These are phyloP conservation scores for Bassia scoparia DNA, from an alignment of 148 eudicot species.

Conservation along the genomic window DNA sequence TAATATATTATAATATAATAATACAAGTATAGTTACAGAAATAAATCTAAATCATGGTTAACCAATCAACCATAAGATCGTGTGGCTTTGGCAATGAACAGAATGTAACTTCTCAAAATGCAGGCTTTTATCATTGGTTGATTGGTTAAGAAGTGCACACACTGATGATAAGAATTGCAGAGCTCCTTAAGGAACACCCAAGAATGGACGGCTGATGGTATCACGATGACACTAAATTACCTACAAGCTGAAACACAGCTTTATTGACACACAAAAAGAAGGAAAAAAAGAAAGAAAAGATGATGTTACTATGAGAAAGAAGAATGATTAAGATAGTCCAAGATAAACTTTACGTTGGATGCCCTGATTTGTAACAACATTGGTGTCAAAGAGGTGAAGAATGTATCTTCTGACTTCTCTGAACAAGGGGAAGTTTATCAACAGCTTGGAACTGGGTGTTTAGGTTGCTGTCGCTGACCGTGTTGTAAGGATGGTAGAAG, in stretches of 20 bases:
- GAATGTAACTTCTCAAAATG: neutral
- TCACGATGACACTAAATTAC: neutral
- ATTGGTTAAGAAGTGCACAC: neutral
- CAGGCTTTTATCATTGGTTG: constrained; percentile 4
- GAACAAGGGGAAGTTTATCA: constrained; percentile 17
- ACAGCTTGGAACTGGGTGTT: constrained; percentile 22
- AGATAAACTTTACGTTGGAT: constrained; percentile 26
- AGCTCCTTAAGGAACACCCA: neutral
- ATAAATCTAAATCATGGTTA: too few relatives aligned
- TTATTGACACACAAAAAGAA: neutral
- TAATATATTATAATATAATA: too few relatives aligned
- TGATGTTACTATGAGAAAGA: constrained; percentile 21
- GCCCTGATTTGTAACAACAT: constrained; percentile 28
- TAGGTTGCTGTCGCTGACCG: constrained; percentile 17
- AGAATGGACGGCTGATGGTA: neutral
- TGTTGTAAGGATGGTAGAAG: constrained; percentile 22
- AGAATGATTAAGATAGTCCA: too few relatives aligned
- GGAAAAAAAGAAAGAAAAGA: neutral
- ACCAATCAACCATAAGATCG: neutral
- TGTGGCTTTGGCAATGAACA: neutral
- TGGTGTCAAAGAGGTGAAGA: constrained; percentile 59
- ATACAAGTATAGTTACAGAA: neutral
- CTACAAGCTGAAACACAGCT: neutral
- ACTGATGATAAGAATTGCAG: neutral
- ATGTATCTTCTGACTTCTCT: constrained; percentile 22